Evolutionary conservation across 352 stramenopile genomes (phyloP), one percentile per base, ranked within the genome.

Genomic region (Pythium myriotylum): DNA sequence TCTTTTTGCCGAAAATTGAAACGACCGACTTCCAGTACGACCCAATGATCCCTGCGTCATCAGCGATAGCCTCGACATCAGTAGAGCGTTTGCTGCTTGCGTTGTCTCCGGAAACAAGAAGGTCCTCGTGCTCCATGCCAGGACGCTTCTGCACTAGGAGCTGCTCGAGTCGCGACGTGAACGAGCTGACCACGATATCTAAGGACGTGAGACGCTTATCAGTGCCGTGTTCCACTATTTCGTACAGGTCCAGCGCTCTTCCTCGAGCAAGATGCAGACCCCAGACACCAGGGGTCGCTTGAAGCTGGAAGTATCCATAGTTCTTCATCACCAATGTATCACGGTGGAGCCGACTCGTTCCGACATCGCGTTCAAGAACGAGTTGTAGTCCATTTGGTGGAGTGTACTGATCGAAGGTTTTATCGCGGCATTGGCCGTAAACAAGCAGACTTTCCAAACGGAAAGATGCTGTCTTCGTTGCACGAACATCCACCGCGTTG

Each of bases 291-390:
- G 97, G 97, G 1, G 97, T 96, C 0, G 96, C 96, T 58, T 98
- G 92, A 13, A 99, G 80, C 69, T 99, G 97, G 77, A 98, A 99
- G 83, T 99, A 99, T 14, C 97, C 98, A 27, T 98, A 73, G 74
- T 99, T 99, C 65, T 98, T 97, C 98, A 99, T 99, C 17, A 99
- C 97, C 4, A 99, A 65, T 14, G 98, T 99, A 65, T 99, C 98
- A 22, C 85, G 87, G 47, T 92, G 77, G 35, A 91, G 54, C 22
- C 72, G 70, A 24, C 71, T 56, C 46, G 54, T 71, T 10, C 77
- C 83, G 22, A 89, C 68, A n/a, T 88, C 74, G 20, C 84, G 86
- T 42, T 94, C 75, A 45, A 98, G 76, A 24, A 96, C 73, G 20
- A 98, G 63, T 67, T 98, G 94, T 12, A 98, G 76, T 0, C 95